Evolutionary conservation across 192 early-diverging fungal species (phyloP).

Genomic region (Backusella mclennaniae): DNA sequence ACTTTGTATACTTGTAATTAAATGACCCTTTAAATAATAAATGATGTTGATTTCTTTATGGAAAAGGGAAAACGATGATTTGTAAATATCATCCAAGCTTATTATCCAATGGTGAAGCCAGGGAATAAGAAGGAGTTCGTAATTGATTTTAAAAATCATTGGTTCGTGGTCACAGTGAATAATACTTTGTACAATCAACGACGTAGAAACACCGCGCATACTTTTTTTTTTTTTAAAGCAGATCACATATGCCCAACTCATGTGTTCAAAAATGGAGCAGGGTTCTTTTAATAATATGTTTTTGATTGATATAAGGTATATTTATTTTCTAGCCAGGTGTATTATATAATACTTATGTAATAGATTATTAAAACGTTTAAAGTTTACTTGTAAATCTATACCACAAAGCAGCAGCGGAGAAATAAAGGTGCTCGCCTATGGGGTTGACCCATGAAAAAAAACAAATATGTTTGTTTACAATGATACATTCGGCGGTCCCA

Average conservation of each 20-base stretch:
- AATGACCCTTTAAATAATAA: not conserved
- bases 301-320: not conserved
- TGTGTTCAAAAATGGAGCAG: not conserved
- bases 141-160: not conserved
- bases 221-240: not conserved
- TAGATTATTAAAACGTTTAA: not conserved
- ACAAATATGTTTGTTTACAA: slow-evolving; percentile 1
- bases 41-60: not conserved
- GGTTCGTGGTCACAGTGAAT: not conserved
- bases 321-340: not conserved
- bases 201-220: not conserved
- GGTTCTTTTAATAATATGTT: not conserved
- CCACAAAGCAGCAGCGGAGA: not conserved
- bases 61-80: not conserved
- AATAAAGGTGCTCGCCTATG: not conserved
- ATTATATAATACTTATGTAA: not conserved
- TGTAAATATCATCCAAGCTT: not conserved
- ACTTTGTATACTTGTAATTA: not conserved
- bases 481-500: not conserved
- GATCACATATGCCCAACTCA: not conserved
- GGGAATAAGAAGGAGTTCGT: not conserved
- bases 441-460: slow-evolving; percentile 1
- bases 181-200: not conserved
- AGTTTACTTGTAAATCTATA: not conserved
- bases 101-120: not conserved